Evolutionary conservation across 2,329 filamentous ascomycete genomes (phyloP).

Genomic region (Lecanoromycetidae sp.): DNA sequence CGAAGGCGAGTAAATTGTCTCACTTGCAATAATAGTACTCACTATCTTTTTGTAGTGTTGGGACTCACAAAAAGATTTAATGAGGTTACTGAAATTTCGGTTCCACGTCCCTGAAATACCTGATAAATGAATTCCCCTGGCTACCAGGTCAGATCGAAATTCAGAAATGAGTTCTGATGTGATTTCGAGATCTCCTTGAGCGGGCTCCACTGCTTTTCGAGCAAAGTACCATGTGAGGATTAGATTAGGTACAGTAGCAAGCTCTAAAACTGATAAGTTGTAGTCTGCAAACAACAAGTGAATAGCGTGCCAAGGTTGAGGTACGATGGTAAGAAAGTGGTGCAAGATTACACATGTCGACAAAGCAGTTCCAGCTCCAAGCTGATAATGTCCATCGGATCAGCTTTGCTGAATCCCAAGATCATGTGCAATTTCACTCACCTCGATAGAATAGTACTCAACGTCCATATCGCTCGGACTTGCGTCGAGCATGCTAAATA

Average conservation of each 20-base stretch:
- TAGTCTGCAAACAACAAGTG: constrained; percentile 50
- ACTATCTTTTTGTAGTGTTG: constrained; percentile 24
- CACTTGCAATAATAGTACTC: constrained; percentile 45
- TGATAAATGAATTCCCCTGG: constrained; percentile 36
- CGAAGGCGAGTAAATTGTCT: constrained; percentile 52
- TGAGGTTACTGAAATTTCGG: neutral
- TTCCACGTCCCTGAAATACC: constrained; percentile 50
- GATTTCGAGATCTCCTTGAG: constrained; percentile 33
- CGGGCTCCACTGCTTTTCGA: neutral
- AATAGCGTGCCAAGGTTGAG: constrained; percentile 18
- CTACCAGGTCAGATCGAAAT: constrained; percentile 34
- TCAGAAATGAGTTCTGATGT: constrained; percentile 34
- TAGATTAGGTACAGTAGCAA: constrained; percentile 50
- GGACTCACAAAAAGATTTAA: neutral
- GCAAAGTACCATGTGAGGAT: constrained; percentile 40
- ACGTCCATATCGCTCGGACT: neutral
- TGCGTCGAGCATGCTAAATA: neutral
- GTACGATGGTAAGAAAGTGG: constrained; percentile 32
- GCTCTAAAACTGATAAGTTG: constrained; percentile 47
- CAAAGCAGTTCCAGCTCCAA: constrained; percentile 53
- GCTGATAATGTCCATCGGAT: constrained; percentile 24
- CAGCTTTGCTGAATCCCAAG: neutral
- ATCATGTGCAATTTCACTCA: constrained; percentile 14
- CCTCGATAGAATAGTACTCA: constrained; percentile 37
- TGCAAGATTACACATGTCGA: constrained; percentile 45